phyloP scores from a whole-genome alignment of 257 asterid species.

The Nicotiana paniculata region DNA sequence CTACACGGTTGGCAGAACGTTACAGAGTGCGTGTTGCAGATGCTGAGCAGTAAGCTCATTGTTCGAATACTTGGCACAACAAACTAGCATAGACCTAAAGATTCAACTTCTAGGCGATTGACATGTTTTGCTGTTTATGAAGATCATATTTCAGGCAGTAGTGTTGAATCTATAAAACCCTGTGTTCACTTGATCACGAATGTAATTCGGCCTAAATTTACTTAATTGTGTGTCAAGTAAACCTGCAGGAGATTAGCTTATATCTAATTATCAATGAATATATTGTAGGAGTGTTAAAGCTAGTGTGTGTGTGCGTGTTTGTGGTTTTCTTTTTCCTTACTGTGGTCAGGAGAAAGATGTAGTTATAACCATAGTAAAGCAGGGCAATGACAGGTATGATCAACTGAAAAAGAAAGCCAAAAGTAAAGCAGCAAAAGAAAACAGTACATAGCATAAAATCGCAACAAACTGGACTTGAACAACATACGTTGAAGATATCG shows the following conservation, averaged over 20 bases:
- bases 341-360: too few relatives aligned
- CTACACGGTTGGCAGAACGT: not conserved
- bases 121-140: not conserved
- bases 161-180: not conserved
- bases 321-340: too few relatives aligned
- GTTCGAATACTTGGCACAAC: not conserved
- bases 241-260: not conserved
- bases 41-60: not conserved
- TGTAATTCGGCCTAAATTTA: not conserved
- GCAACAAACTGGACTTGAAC: too few relatives aligned
- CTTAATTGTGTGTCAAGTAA: not conserved
- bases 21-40: not conserved
- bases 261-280: not conserved
- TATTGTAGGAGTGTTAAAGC: not conserved
- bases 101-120: not conserved
- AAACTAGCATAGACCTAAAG: not conserved
- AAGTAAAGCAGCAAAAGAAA: too few relatives aligned
- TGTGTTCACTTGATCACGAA: not conserved
- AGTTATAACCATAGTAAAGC: too few relatives aligned
- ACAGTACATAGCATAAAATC: too few relatives aligned
- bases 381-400: too few relatives aligned
- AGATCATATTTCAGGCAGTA: not conserved
- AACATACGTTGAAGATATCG: too few relatives aligned
- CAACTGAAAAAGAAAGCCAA: too few relatives aligned
- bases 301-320: too few relatives aligned